Conservation (phyloP, 495 filamentous ascomycete genomes). For the Gamarada debralockiae region DNA sequence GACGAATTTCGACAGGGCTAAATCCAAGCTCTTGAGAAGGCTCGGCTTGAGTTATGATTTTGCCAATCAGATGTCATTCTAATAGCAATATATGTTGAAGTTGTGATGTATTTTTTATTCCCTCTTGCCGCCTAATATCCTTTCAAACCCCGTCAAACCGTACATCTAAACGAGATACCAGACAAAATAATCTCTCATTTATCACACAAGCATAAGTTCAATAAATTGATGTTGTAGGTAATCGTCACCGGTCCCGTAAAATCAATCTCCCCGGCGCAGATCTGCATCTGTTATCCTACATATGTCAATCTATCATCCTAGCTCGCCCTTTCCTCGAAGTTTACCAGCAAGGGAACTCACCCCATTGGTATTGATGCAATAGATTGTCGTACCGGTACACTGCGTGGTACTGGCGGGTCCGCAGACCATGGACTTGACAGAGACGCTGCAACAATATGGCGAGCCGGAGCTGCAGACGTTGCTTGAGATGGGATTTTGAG, state of each 20-base stretch:
- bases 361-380: conserved; percentile 16
- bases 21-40: no score
- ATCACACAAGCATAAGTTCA: no score
- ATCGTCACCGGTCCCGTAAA: conserved; percentile 16
- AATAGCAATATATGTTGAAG: no score
- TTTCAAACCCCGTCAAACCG: no score
- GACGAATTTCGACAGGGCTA: no score
- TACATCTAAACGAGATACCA: no score
- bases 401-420: background rate
- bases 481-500: background rate
- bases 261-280: conserved; percentile 15
- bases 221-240: conserved; percentile 1
- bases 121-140: no score
- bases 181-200: no score
- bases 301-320: background rate
- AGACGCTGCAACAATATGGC: conserved; percentile 10
- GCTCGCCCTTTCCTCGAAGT: no score
- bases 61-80: no score
- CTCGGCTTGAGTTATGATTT: no score
- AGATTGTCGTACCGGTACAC: conserved; percentile 9
- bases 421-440: background rate
- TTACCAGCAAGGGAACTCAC: background rate
- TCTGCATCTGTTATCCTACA: conserved; percentile 4
- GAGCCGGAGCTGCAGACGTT: conserved; percentile 11
- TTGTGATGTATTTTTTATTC: no score